Percentiles rank a stretch among this genome's conserved stretches.
These are phyloP conservation scores for Tolypocladium capitatum DNA, from an alignment of 2,329 filamentous ascomycete species.

Conservation along the genomic window DNA sequence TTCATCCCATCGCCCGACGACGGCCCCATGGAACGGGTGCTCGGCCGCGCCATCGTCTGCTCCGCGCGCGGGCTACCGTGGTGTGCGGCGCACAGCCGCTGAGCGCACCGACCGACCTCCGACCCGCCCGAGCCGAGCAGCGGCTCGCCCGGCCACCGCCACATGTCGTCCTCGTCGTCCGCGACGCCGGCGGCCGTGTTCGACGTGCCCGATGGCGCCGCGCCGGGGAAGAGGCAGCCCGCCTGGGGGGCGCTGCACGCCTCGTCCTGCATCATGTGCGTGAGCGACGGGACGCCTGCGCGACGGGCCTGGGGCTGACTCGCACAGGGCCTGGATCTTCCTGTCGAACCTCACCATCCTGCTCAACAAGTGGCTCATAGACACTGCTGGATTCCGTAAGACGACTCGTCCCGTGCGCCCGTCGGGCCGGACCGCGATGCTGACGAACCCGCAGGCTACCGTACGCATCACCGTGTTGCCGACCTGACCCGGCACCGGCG, in stretches of 20 bases:
- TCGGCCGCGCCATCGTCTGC: background rate
- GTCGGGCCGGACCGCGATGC: background rate
- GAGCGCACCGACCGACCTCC: background rate
- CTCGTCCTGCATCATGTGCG: conserved; percentile 19
- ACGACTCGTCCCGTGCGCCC: no score
- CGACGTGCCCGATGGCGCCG: conserved; percentile 11
- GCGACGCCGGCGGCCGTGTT: background rate
- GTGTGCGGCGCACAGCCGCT: background rate
- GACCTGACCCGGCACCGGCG: no score
- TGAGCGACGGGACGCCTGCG: background rate
- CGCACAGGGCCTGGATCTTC: conserved; percentile 58
- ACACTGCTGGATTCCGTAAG: conserved; percentile 62
- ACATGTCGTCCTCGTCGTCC: background rate
- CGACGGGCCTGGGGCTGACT: background rate
- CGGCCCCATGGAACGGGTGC: background rate
- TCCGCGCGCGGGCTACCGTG: background rate
- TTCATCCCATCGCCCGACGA: no score
- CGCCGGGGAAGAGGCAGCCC: background rate
- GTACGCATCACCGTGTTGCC: conserved; percentile 5
- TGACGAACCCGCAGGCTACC: conserved; percentile 7
- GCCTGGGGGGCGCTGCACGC: conserved; percentile 15
- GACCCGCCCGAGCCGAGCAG: background rate
- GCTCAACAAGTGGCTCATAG: conserved; percentile 85
- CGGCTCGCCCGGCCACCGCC: background rate
- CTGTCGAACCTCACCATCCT: conserved; percentile 76